Evolutionary conservation across 495 filamentous ascomycete genomes (phyloP), one percentile per base, ranked within the genome.

Genomic region (Hypoxylon trugodes): DNA sequence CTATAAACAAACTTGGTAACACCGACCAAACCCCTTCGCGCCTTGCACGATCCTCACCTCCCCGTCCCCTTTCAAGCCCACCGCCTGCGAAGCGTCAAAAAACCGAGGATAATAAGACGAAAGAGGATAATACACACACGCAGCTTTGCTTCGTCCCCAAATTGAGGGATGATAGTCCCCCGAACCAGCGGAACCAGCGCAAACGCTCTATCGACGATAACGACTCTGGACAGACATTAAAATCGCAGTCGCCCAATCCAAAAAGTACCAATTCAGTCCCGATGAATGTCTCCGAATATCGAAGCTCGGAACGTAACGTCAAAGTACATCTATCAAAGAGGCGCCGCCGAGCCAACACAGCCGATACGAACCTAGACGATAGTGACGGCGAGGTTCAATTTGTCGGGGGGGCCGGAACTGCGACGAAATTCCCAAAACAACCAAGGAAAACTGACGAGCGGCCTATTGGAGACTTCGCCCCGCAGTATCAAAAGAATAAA

Each of bases 21-120:
- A 61, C 40, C 13, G 53, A 33, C 16, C 54, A 50, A 5, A 52
- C 40, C 19, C n/a, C 42, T 2, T 25, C 67, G 22, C 61, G 18
- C 36, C 16, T 41, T 60, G 3, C 13, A 19, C 45, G 41, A 40
- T 47, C 63, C 4, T 15, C 38, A 5, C 26, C 43, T 6, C 12
- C 21, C 6, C 43, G 36, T 9, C 10, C 26, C 22, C 45, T 10
- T n/a, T 45, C 64, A 4, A 62, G 42, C 40, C 26, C 56, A 28
- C 69, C 71, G 5, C 35, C 56, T 10, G 22, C 68, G 6, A 78
- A 76, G 49, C 74, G 72, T 30, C 64, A 53, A 36, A 77, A 59
- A 26, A 21, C 59, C 26, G 49, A 51, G 48, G 59, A 61, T 22
- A 22, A 21, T 12, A 28, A 9, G 37, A 21, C 12, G n/a, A n/a